phyloP scores from a whole-genome alignment of 2,329 filamentous ascomycete genomes.

The Fusarium veterinarium region DNA sequence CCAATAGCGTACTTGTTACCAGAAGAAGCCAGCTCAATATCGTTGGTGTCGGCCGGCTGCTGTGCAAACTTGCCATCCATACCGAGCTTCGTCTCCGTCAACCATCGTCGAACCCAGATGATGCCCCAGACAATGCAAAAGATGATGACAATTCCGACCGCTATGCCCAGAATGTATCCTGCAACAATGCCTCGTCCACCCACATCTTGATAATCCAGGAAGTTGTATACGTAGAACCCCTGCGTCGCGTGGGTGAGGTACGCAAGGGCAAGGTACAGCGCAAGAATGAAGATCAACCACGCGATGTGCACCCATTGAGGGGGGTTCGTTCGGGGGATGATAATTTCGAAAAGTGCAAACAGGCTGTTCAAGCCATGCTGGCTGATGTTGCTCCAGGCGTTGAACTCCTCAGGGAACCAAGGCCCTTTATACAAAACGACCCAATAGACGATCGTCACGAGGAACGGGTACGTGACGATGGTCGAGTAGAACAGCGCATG shows the following conservation, averaged over 20 bases:
- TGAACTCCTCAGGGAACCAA: conserved; percentile 65
- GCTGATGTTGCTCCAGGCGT: conserved; percentile 74
- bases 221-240: conserved; percentile 80
- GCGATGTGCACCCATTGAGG: conserved; percentile 72
- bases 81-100: conserved; percentile 60
- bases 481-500: conserved; percentile 74
- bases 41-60: conserved; percentile 33
- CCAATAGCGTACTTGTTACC: conserved; percentile 38
- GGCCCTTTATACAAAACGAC: conserved; percentile 63
- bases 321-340: conserved; percentile 73
- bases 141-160: conserved; percentile 62
- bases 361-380: conserved; percentile 79
- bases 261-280: conserved; percentile 77
- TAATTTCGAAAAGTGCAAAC: conserved; percentile 81
- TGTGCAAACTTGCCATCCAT: conserved; percentile 56
- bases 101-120: conserved; percentile 62
- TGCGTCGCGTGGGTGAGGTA: conserved; percentile 78
- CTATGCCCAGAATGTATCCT: conserved; percentile 72
- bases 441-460: conserved; percentile 81
- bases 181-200: conserved; percentile 63
- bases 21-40: conserved; percentile 45
- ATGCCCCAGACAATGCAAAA: conserved; percentile 64
- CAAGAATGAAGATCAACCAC: conserved; percentile 76
- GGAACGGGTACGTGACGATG: conserved; percentile 71
- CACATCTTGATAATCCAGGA: conserved; percentile 74